These are phyloP conservation scores for Dimocarpus longan DNA, from an alignment of 345 rosid genomes.

Conservation along the genomic window DNA sequence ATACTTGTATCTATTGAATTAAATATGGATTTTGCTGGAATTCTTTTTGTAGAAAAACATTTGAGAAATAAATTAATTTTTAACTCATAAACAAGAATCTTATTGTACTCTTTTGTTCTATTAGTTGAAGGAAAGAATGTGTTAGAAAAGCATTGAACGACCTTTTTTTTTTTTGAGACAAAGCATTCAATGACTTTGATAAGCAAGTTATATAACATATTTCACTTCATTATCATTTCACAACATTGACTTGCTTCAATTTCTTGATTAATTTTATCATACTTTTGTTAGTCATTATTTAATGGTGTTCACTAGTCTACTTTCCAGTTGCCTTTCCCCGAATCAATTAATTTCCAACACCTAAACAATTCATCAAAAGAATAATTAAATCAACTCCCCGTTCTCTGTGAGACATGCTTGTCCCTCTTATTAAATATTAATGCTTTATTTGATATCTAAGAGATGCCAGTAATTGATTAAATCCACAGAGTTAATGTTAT, in stretches of 20 bases:
- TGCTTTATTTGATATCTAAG: too few species aligned
- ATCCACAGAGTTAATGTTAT: too few species aligned
- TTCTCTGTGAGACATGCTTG: neutral
- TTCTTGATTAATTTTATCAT: neutral
- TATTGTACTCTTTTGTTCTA: neutral
- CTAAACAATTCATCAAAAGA: neutral
- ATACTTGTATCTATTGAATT: too few species aligned
- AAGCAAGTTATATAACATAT: neutral
- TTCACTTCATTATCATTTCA: neutral
- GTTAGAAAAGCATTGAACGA: neutral
- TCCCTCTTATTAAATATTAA: neutral
- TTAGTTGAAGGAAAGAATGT: conserved; percentile 12
- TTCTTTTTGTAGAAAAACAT: too few species aligned
- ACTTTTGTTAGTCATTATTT: too few species aligned
- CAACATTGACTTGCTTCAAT: neutral
- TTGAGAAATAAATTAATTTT: too few species aligned
- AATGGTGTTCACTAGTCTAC: too few species aligned
- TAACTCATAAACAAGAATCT: too few species aligned
- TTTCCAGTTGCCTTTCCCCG: too few species aligned
- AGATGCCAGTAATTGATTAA: too few species aligned
- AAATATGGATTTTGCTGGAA: neutral
- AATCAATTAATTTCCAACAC: neutral
- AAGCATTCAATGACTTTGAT: neutral
- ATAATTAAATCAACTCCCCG: neutral
- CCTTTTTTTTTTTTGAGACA: too few species aligned